phyloP scores from a whole-genome alignment of 1,284 basidiomycete species.

The Pterulicium gracile region DNA sequence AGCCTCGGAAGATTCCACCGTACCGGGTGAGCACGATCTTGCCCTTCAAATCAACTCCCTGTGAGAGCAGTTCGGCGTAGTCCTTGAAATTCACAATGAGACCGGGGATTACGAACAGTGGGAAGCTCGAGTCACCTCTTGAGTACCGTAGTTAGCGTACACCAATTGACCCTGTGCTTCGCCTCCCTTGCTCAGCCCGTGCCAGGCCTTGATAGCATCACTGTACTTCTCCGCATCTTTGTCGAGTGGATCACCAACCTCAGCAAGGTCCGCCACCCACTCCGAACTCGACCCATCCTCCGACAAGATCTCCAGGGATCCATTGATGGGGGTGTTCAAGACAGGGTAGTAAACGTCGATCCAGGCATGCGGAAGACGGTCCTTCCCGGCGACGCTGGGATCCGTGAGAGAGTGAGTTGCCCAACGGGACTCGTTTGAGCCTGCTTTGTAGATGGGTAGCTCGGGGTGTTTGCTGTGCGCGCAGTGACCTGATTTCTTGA shows the following conservation, averaged over 20 bases:
- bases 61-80: conserved; percentile 49
- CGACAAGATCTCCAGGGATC: conserved; percentile 48
- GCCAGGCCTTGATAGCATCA: conserved; percentile 52
- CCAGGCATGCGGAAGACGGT: conserved; percentile 49
- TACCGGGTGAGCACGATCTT: conserved; percentile 84
- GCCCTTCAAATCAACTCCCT: conserved; percentile 66
- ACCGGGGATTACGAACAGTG: neutral
- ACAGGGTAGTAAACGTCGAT: conserved; percentile 78
- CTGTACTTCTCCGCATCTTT: conserved; percentile 51
- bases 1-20: conserved; percentile 72
- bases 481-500: conserved; percentile 17
- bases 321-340: conserved; percentile 65
- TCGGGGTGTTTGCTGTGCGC: conserved; percentile 20
- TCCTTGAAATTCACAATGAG: conserved; percentile 30
- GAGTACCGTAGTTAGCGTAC: conserved; percentile 76
- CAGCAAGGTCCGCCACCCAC: conserved; percentile 64
- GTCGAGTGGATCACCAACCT: conserved; percentile 56
- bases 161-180: conserved; percentile 43
- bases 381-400: conserved; percentile 21
- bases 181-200: conserved; percentile 58
- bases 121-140: conserved; percentile 28
- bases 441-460: conserved; percentile 53
- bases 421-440: conserved; percentile 48
- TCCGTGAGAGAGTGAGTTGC: conserved; percentile 47
- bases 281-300: conserved; percentile 35